A percentile compares a stretch with the other conserved stretches of the same genome.
These are phyloP conservation scores for Erysiphe pulchra DNA, from an alignment of 2,329 filamentous ascomycete genomes.

Conservation along the genomic window DNA sequence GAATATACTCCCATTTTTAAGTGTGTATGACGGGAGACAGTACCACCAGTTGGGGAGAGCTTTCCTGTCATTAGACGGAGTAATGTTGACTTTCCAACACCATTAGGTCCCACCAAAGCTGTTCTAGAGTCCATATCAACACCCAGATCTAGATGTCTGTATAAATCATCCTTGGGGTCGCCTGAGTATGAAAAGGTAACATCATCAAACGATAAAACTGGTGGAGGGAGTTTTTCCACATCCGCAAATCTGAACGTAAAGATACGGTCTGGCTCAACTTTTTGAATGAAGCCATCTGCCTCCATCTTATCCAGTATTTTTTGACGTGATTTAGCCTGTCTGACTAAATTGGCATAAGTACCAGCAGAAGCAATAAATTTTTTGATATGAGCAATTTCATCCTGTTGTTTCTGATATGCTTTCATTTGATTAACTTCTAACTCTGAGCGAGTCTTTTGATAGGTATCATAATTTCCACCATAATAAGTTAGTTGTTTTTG, in stretches of 20 bases:
- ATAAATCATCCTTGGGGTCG: constrained; percentile 67
- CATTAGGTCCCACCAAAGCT: constrained; percentile 88
- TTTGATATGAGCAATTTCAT: constrained; percentile 98
- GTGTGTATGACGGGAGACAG: constrained; percentile 81
- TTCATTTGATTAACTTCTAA: constrained; percentile 98
- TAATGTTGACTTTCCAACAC: constrained; percentile 95
- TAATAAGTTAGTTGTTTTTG: constrained; percentile 78
- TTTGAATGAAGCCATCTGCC: constrained; percentile 94
- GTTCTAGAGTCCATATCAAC: constrained; percentile 99
- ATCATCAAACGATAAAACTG: constrained; percentile 85
- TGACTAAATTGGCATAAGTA: constrained; percentile 98
- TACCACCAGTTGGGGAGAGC: constrained; percentile 59
- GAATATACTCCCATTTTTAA: constrained; percentile 96
- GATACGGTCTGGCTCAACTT: constrained; percentile 58
- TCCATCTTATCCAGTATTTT: constrained; percentile 99
- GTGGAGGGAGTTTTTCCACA: constrained; percentile 96
- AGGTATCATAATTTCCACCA: constrained; percentile 98
- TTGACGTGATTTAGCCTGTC: constrained; percentile 95
- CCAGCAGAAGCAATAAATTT: constrained; percentile 99
- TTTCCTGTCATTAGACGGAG: constrained; percentile 92
- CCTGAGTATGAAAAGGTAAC: constrained; percentile 98
- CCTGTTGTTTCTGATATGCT: constrained; percentile 96
- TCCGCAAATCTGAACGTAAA: constrained; percentile 98
- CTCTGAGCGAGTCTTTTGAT: constrained; percentile 80
- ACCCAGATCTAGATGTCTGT: constrained; percentile 90